Percentiles rank a stretch among this genome's conserved stretches.
These are phyloP conservation scores for Fusarium tricinctum DNA, from an alignment of 2,329 filamentous ascomycete genomes.

Conservation along the genomic window DNA sequence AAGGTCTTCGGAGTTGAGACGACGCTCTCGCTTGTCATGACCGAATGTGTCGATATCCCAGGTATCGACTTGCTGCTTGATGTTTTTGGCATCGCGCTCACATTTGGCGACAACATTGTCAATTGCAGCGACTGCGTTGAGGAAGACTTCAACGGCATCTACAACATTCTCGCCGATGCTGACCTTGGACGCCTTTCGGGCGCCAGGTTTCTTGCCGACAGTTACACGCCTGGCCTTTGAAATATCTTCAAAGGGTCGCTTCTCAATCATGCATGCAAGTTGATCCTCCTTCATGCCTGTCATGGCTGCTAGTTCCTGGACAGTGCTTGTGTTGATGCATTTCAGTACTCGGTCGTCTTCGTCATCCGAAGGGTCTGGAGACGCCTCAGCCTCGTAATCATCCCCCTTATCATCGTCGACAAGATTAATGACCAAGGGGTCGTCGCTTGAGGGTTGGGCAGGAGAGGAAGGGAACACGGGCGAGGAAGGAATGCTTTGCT, in stretches of 20 bases:
- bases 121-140: constrained; percentile 83
- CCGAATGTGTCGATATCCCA: constrained; percentile 67
- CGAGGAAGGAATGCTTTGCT: constrained; percentile 43
- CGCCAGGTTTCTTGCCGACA: constrained; percentile 62
- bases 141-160: constrained; percentile 75
- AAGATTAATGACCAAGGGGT: constrained; percentile 55
- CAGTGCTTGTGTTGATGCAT: constrained; percentile 85
- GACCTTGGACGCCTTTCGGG: constrained; percentile 61
- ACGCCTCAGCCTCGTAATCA: constrained; percentile 55
- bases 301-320: constrained; percentile 84
- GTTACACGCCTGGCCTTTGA: constrained; percentile 76
- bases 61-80: constrained; percentile 61
- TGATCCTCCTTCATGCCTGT: constrained; percentile 79
- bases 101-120: constrained; percentile 85
- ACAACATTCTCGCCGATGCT: constrained; percentile 68
- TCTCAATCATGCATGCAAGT: constrained; percentile 76
- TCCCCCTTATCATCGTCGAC: constrained; percentile 61
- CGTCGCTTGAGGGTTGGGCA: constrained; percentile 52
- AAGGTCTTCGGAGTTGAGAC: constrained; percentile 54
- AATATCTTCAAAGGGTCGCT: constrained; percentile 80
- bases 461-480: constrained; percentile 40
- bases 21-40: constrained; percentile 53
- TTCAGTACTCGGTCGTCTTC: constrained; percentile 70
- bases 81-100: constrained; percentile 75
- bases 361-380: constrained; percentile 50